Conservation (phyloP, 208 protist genomes). For the Trichomonas tenax region DNA sequence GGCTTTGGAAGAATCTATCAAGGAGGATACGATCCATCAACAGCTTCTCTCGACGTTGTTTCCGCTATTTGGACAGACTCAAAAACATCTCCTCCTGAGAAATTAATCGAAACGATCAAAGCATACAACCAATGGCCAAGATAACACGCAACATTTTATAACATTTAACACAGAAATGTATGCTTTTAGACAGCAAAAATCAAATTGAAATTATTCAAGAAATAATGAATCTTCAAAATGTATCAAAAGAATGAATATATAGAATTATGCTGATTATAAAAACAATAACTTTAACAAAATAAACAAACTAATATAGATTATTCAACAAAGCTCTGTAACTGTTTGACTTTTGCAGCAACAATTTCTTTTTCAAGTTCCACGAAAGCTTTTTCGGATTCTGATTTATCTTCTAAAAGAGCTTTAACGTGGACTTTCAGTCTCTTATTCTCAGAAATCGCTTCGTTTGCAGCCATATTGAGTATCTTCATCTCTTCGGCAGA, state of each 20-base stretch:
- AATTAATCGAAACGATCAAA: neutral
- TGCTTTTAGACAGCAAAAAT: too few species aligned
- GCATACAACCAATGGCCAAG: neutral
- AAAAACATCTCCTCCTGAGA: neutral
- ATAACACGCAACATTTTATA: neutral
- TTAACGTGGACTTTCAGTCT: neutral
- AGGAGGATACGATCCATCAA: neutral
- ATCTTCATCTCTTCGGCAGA: neutral
- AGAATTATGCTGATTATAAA: too few species aligned
- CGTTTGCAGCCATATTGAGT: neutral
- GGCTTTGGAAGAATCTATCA: neutral
- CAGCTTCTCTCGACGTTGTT: neutral
- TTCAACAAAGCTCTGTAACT: neutral
- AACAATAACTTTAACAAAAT: too few species aligned
- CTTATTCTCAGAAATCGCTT: neutral
- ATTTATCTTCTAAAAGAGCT: neutral
- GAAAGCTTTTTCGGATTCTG: neutral
- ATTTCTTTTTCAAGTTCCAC: neutral
- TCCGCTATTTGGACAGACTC: neutral
- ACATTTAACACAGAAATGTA: too few species aligned
- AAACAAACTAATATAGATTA: neutral
- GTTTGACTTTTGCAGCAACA: neutral
- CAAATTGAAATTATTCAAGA: too few species aligned
- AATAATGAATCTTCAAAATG: too few species aligned
- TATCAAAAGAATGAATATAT: too few species aligned